A percentile compares a stretch with the other conserved stretches of the same genome.
These are phyloP conservation scores for Penicillium arizonense DNA, from an alignment of 495 filamentous ascomycete species.

Conservation along the genomic window DNA sequence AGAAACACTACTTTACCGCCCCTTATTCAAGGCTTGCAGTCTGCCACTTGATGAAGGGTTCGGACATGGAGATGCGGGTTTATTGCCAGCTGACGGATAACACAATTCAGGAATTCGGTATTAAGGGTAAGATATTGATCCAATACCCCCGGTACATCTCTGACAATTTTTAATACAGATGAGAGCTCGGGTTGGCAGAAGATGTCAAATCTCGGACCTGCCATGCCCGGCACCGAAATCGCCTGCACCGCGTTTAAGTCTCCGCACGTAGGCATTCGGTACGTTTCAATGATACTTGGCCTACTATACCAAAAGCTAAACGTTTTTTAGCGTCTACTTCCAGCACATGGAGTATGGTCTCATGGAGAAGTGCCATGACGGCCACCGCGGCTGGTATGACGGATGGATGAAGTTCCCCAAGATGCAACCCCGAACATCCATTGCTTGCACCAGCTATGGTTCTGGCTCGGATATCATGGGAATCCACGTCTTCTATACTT, in stretches of 20 bases:
- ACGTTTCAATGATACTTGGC: not conserved
- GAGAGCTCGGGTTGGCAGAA: conserved; percentile 11
- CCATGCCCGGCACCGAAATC: conserved; percentile 14
- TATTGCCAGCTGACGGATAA: conserved; percentile 18
- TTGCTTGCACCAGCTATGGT: conserved; percentile 16
- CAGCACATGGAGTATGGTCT: conserved; percentile 1
- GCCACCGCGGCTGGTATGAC: conserved; percentile 17
- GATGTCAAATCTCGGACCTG: conserved; percentile 12
- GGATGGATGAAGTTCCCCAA: conserved; percentile 1
- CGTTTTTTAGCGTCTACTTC: conserved; percentile 9
- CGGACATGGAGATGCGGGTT: conserved; percentile 4
- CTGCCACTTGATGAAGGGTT: conserved; percentile 5
- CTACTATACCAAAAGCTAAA: not conserved
- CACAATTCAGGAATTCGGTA: conserved; percentile 16
- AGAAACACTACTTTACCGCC: conserved; percentile 4
- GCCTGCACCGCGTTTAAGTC: conserved; percentile 8
- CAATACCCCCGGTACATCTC: not conserved
- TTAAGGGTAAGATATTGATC: not conserved
- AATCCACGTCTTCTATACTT: conserved; percentile 11
- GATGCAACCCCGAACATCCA: not conserved
- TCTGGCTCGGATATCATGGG: not conserved
- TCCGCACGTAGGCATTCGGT: not conserved
- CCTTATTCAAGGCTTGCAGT: conserved; percentile 13
- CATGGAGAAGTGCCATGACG: conserved; percentile 12
- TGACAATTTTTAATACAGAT: not conserved